Evolutionary conservation across 2,329 filamentous ascomycete genomes (phyloP).

Genomic region (Lachnellula suecica): DNA sequence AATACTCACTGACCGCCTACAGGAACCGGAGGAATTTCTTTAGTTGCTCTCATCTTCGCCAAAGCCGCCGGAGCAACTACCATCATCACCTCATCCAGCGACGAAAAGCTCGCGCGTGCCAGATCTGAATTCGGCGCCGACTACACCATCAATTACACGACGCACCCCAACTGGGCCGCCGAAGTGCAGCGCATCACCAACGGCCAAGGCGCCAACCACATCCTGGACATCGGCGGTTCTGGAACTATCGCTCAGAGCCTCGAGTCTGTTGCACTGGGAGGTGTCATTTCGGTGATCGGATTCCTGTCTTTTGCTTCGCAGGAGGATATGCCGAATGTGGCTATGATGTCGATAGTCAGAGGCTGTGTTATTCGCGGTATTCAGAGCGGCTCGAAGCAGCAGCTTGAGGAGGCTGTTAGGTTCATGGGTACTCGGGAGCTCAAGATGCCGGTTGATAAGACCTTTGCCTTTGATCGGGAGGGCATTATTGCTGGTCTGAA

Average conservation of each 20-base stretch:
- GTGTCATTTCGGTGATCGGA: constrained; percentile 46
- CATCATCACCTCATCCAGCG: constrained; percentile 50
- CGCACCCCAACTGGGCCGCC: constrained; percentile 56
- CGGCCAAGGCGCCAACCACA: constrained; percentile 55
- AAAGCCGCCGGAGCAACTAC: constrained; percentile 44
- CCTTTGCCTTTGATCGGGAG: constrained; percentile 33
- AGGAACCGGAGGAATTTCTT: constrained; percentile 48
- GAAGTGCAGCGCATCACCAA: constrained; percentile 49
- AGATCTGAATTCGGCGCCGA: constrained; percentile 51
- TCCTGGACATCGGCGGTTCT: constrained; percentile 65
- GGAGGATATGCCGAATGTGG: constrained; percentile 34
- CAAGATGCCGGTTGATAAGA: constrained; percentile 33
- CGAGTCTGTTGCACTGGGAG: constrained; percentile 43
- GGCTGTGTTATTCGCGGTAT: constrained; percentile 36
- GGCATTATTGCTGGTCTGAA: constrained; percentile 30
- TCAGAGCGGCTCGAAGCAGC: constrained; percentile 34
- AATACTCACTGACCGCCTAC: neutral
- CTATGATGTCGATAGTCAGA: constrained; percentile 30
- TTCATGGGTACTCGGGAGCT: constrained; percentile 31
- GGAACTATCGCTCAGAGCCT: constrained; percentile 57
- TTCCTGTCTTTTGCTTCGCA: constrained; percentile 32
- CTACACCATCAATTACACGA: constrained; percentile 61
- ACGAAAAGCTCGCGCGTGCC: constrained; percentile 43
- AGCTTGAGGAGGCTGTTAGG: constrained; percentile 34
- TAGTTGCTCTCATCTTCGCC: constrained; percentile 45